Conservation (phyloP, 495 filamentous ascomycete genomes). For the Podospora pseudoanserina region DNA sequence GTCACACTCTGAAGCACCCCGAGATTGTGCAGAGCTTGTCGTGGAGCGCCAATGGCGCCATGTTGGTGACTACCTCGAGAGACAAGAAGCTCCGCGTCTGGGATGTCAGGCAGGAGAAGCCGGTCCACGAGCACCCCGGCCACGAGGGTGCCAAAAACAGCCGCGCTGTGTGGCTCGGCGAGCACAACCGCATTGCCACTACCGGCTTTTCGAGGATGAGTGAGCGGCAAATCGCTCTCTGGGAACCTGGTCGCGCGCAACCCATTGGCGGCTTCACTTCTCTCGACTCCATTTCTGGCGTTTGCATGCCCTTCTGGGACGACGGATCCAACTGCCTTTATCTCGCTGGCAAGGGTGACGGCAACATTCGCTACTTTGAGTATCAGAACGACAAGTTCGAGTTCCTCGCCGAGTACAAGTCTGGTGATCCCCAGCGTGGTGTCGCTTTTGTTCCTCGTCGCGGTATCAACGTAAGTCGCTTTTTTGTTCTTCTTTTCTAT, state of each 20-base stretch:
- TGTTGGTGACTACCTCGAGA: slow-evolving; percentile 88
- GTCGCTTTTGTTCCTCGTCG: slow-evolving; percentile 94
- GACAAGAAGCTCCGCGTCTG: slow-evolving; percentile 98
- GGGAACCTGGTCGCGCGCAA: slow-evolving; percentile 83
- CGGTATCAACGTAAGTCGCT: slow-evolving; percentile 66
- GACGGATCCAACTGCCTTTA: slow-evolving; percentile 91
- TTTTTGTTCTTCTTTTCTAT: slow-evolving; percentile 25
- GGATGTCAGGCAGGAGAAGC: slow-evolving; percentile 90
- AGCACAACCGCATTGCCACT: slow-evolving; percentile 89
- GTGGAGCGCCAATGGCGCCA: slow-evolving; percentile 88
- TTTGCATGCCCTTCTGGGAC: slow-evolving; percentile 99
- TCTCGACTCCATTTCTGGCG: slow-evolving; percentile 91
- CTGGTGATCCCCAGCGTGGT: slow-evolving; percentile 86
- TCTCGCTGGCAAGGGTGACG: slow-evolving; percentile 93
- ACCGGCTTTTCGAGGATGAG: slow-evolving; percentile 98
- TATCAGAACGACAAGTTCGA: slow-evolving; percentile 98
- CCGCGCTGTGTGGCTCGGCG: slow-evolving; percentile 91
- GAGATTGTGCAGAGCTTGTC: slow-evolving; percentile 94
- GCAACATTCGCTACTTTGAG: slow-evolving; percentile 98
- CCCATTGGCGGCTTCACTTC: slow-evolving; percentile 85
- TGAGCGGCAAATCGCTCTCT: slow-evolving; percentile 90
- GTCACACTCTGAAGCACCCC: slow-evolving; percentile 71
- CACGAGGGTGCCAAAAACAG: slow-evolving; percentile 96
- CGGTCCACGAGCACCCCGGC: slow-evolving; percentile 78
- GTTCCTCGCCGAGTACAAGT: slow-evolving; percentile 93